Conservation (phyloP, 768 basidiomycete genomes). For the Suillus brevipes region DNA sequence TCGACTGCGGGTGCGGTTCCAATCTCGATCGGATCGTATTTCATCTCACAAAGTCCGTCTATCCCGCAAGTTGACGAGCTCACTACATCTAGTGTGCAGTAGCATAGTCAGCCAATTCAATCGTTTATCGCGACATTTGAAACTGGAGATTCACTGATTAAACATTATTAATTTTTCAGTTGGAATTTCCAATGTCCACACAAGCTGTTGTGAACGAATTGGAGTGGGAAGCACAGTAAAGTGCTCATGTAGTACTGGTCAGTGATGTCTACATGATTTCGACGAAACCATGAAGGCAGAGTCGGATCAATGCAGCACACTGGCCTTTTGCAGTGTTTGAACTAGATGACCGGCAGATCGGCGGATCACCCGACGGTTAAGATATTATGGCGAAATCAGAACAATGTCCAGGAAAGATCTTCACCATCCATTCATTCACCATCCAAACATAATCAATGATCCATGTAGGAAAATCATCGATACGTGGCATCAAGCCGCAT, state of each 20-base stretch:
- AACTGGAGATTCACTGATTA: background rate
- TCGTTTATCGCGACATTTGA: no score
- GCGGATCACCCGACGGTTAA: background rate
- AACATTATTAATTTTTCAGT: no score
- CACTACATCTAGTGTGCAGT: background rate
- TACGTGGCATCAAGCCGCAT: constrained; percentile 41
- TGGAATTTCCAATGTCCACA: background rate
- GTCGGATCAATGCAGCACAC: background rate
- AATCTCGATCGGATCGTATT: background rate
- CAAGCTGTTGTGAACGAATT: background rate
- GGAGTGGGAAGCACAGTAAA: background rate
- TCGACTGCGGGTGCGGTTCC: background rate
- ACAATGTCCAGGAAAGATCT: background rate
- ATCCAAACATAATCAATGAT: background rate
- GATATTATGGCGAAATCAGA: background rate
- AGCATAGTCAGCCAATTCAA: background rate
- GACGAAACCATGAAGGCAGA: background rate
- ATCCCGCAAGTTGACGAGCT: background rate
- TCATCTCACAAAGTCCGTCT: background rate
- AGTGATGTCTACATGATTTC: background rate
- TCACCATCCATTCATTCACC: background rate
- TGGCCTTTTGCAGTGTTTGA: background rate
- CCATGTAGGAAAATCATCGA: constrained; percentile 10
- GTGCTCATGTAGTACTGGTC: background rate
- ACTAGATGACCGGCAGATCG: background rate